Conservation (phyloP, 2,329 filamentous ascomycete species). For the Alternaria sp. region DNA sequence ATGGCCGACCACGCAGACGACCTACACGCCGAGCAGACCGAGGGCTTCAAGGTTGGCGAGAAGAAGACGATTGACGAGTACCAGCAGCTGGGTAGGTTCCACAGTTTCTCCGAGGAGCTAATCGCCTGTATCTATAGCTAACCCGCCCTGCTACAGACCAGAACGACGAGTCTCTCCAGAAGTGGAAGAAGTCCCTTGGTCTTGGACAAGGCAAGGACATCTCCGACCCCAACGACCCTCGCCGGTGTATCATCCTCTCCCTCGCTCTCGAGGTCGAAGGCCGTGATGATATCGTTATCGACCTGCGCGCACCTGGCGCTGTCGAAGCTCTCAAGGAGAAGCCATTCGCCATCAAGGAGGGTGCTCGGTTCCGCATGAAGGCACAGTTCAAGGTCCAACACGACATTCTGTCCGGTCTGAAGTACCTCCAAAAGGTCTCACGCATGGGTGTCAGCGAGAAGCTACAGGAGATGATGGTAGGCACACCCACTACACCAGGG, state of each 20-base stretch:
- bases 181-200: slow-evolving; percentile 97
- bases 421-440: slow-evolving; percentile 95
- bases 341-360: slow-evolving; percentile 98
- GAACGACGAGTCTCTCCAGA: slow-evolving; percentile 91
- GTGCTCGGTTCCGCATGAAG: slow-evolving; percentile 91
- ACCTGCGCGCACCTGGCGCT: slow-evolving; percentile 78
- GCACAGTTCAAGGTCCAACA: slow-evolving; percentile 96
- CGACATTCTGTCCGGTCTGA: slow-evolving; percentile 91
- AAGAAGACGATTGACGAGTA: slow-evolving; percentile 98
- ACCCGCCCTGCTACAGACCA: slow-evolving; percentile 58
- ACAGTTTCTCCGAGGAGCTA: background rate
- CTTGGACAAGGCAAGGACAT: slow-evolving; percentile 69
- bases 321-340: slow-evolving; percentile 84
- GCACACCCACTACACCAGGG: slow-evolving; percentile 37
- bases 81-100: slow-evolving; percentile 82
- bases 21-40: slow-evolving; percentile 83
- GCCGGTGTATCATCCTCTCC: slow-evolving; percentile 91
- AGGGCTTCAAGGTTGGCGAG: slow-evolving; percentile 98
- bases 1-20: slow-evolving; percentile 71
- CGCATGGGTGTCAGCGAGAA: slow-evolving; percentile 88
- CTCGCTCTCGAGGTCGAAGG: slow-evolving; percentile 88
- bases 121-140: slow-evolving; percentile 5
- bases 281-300: slow-evolving; percentile 85
- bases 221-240: slow-evolving; percentile 73
- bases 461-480: slow-evolving; percentile 97